Evolutionary conservation across 352 stramenopile species (phyloP).

Genomic region (Thraustochytrium sp.): DNA sequence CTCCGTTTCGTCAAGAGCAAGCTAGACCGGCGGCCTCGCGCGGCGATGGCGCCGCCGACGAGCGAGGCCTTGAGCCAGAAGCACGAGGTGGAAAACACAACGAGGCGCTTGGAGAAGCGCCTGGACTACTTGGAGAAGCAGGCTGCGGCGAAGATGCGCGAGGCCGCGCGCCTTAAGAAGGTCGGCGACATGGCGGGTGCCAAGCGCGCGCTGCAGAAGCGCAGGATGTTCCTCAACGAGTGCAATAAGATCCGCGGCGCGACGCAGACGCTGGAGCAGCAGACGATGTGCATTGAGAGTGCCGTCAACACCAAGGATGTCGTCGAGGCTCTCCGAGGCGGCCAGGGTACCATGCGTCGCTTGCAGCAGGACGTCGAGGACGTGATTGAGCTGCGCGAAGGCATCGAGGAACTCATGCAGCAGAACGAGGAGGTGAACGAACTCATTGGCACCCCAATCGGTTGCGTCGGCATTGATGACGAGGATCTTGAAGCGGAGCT

Average conservation of each 20-base stretch:
- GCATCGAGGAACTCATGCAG: slow-evolving; percentile 30
- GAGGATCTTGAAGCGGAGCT: background rate
- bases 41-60: background rate
- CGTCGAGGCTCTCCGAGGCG: background rate
- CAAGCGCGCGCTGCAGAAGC: slow-evolving; percentile 1
- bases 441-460: background rate
- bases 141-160: background rate
- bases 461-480: background rate
- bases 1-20: background rate
- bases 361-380: background rate
- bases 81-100: background rate
- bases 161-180: background rate
- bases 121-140: background rate
- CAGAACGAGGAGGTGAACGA: background rate
- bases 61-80: background rate
- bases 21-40: background rate
- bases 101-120: background rate
- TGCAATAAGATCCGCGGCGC: background rate
- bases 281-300: slow-evolving; percentile 20
- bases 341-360: background rate
- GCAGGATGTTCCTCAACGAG: slow-evolving; percentile 35
- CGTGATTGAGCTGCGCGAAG: slow-evolving; percentile 9
- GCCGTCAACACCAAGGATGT: background rate
- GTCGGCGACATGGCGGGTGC: background rate
- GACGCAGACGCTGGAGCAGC: slow-evolving; percentile 40